Conservation (phyloP, 352 stramenopile species). For the Phytophthora megakarya region DNA sequence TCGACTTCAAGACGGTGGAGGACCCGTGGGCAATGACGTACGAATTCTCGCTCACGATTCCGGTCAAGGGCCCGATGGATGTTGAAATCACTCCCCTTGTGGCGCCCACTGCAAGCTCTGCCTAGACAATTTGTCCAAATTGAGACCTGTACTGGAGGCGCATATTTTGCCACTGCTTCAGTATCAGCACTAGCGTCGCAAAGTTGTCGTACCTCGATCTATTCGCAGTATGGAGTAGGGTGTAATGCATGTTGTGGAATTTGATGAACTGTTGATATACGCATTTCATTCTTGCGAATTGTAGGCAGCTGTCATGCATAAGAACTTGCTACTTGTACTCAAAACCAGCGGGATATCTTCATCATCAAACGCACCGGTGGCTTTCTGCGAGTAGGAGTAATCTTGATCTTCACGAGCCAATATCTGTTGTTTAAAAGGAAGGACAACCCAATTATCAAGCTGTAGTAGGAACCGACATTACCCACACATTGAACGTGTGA, state of each 20-base stretch:
- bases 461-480: slow-evolving; percentile 33
- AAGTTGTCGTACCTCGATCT: no score
- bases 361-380: background rate
- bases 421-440: background rate
- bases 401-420: background rate
- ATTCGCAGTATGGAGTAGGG: no score
- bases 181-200: no score
- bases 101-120: background rate
- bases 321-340: background rate
- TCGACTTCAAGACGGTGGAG: slow-evolving; percentile 44
- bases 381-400: background rate
- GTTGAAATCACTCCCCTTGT: background rate
- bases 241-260: no score
- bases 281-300: background rate
- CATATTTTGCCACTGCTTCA: no score
- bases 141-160: background rate
- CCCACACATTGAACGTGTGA: slow-evolving; percentile 40
- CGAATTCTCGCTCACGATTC: slow-evolving; percentile 39
- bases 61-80: slow-evolving; percentile 5
- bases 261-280: no score
- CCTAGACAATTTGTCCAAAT: background rate
- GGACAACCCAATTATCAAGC: slow-evolving; percentile 30
- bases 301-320: background rate
- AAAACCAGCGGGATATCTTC: slow-evolving; percentile 1
- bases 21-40: slow-evolving; percentile 47